A percentile compares a stretch with the other conserved stretches of the same genome.
Evolutionary conservation across 179 eudicot species (phyloP).

Genomic region (Drosera spatulata): DNA sequence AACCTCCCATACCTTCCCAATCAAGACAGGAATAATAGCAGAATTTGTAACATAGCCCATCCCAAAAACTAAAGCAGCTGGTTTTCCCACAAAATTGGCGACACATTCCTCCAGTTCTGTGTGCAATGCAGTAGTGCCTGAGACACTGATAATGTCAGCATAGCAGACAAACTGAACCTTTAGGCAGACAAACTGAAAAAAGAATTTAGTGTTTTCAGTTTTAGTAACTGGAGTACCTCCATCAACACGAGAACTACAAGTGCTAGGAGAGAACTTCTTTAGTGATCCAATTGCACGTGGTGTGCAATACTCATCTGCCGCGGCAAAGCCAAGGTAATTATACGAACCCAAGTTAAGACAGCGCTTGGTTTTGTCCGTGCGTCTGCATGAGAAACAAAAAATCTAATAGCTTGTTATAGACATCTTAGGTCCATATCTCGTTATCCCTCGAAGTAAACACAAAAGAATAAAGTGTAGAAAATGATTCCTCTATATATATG

Average conservation of each 20-base stretch:
- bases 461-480: neutral
- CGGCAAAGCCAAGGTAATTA: constrained; percentile 98
- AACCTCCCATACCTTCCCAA: constrained; percentile 55
- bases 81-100: constrained; percentile 87
- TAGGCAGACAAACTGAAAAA: neutral
- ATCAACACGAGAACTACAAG: constrained; percentile 88
- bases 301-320: constrained; percentile 97
- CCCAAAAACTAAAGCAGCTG: constrained; percentile 80
- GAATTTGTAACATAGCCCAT: constrained; percentile 98
- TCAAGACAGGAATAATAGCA: constrained; percentile 82
- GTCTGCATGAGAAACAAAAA: constrained; percentile 34
- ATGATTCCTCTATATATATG: neutral
- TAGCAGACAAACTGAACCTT: neutral
- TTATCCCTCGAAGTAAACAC: neutral
- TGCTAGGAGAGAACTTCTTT: constrained; percentile 75
- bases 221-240: constrained; percentile 52
- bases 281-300: constrained; percentile 79
- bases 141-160: constrained; percentile 10
- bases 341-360: constrained; percentile 98
- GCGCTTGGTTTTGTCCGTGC: constrained; percentile 51
- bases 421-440: neutral
- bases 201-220: neutral
- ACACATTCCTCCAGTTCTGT: constrained; percentile 76
- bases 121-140: constrained; percentile 81
- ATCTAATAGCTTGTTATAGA: neutral